Base-by-base conservation (phyloP, 371 early-diverging fungal genomes). In the Umbelopsis sp. region DNA sequence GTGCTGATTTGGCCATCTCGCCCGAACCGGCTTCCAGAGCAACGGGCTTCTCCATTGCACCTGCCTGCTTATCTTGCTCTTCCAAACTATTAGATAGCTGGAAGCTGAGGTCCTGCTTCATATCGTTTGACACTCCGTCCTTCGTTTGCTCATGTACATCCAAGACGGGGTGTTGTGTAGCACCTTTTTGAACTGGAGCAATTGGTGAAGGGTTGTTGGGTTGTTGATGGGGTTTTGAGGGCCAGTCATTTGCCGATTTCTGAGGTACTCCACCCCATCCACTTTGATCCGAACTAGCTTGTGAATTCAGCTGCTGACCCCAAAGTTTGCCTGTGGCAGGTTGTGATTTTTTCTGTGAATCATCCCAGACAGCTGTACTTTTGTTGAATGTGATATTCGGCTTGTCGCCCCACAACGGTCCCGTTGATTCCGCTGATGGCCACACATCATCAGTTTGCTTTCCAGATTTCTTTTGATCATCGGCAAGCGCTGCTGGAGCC, bases 261-360 rank as follows among this genome's bases (percentile, higher is more conserved):
- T 48, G n/a, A 48, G 20, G 18, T 65, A 41, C 37, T 20, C 62
- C 68, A 69, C 53, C 18, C 70, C 70, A 1, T 69, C 50, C 25
- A 73, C 25, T 50, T 67, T 48, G 48, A n/a, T 20, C 20, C 48
- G 7, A 4, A 7, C 2, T 18, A 4, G 1, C n/a, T 20, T 48
- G 48, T 1, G 48, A 18, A 48, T 20, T 48, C 20, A 20, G 18
- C 18, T 48, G 48, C 18, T 48, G 48, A 48, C 48, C 48, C 48
- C 48, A 48, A 20, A 48, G 48, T 12, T 48, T 48, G 20, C 20
- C 20, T 2, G 48, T 48, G 16, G 7, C 48, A 10, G 48, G 18
- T n/a, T 5, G 5, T 18, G 18, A 1, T 1, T 48, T 48, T 18
- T 48, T 16, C 7, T 48, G 20, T 3, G 48, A 20, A 7, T 48